Evolutionary conservation across 192 early-diverging fungal genomes (phyloP), one percentile per base, ranked within the genome.

Genomic region (Haplosporangium gracile): DNA sequence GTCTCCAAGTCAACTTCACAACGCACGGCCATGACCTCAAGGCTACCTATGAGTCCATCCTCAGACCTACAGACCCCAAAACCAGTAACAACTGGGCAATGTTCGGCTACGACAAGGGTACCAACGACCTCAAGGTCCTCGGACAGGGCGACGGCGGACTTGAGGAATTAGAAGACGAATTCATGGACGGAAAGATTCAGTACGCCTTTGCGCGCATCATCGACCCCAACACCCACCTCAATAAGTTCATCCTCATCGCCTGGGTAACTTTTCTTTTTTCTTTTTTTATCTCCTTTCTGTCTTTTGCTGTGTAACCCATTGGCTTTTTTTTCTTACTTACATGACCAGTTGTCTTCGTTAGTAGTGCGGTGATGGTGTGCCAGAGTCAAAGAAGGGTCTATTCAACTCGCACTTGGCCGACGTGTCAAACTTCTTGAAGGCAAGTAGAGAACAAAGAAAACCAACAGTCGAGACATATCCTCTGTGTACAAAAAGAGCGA

Each of bases 361-460:
- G 22, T 69, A 96, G 94, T 98, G 97, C 86, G 97, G 97, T 11
- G 95, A 95, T 63, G 97, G 97, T 55, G 97, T 98, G 29, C 96
- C 96, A 16, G 97, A 97, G 74, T 84, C 92, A 45, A 93, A 94
- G 82, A 98, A 98, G 90, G 97, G 95, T 36, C 88, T 96, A 65
- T 97, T 97, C 75, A 93, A 93, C 76, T 89, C 92, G 43, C 96
- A 97, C 68, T 89, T 97, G 42, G 93, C 94, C 74, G 95, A 98
- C 77, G 95, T 97, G 51, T 91, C 92, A 29, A 91, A 89, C 43
- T 95, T 92, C 84, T 94, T 96, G 77, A 95, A 91, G 90, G 95
- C 92, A 89, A 81, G 77, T 75, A 71, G 39, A 72, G 79, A 68
- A 38, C 40, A 45, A 29, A 7, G 6, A 47, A 4, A 74, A 20